Evolutionary conservation across 345 rosid species (phyloP).

Genomic region (Euphorbia lathyris): DNA sequence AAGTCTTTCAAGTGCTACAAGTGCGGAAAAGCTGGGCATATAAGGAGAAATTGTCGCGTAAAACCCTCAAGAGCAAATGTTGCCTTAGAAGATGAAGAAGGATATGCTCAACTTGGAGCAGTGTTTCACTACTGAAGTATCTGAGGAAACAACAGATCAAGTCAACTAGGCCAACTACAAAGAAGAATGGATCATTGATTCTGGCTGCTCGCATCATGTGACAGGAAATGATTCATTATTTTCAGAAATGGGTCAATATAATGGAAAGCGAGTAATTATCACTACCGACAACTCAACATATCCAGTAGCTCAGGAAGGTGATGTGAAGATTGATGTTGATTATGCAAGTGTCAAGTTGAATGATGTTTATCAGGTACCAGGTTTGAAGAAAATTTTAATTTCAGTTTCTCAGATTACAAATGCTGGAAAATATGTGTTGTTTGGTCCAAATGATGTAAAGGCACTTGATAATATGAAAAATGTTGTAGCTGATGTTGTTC

Average conservation of each 20-base stretch:
- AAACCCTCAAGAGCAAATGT: conserved; percentile 5
- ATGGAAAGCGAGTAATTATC: neutral
- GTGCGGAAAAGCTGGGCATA: neutral
- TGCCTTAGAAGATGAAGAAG: neutral
- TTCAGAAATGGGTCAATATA: neutral
- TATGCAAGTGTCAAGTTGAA: neutral
- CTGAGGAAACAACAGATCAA: no score
- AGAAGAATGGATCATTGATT: conserved; percentile 3
- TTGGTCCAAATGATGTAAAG: no score
- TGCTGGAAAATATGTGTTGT: no score
- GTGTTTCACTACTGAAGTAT: neutral
- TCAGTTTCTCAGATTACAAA: no score
- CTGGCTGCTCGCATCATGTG: neutral
- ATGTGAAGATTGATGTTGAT: neutral
- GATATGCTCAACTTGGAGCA: conserved; percentile 3
- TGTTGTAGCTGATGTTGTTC: no score
- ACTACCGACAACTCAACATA: neutral
- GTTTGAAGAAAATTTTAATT: no score
- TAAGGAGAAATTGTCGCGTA: neutral
- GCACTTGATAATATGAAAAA: no score
- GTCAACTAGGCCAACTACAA: neutral
- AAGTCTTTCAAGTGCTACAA: neutral
- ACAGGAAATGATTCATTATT: neutral
- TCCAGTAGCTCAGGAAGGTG: neutral
- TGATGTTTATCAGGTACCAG: no score